Evolutionary conservation across 495 filamentous ascomycete genomes (phyloP).

Genomic region (Neurospora discreta): DNA sequence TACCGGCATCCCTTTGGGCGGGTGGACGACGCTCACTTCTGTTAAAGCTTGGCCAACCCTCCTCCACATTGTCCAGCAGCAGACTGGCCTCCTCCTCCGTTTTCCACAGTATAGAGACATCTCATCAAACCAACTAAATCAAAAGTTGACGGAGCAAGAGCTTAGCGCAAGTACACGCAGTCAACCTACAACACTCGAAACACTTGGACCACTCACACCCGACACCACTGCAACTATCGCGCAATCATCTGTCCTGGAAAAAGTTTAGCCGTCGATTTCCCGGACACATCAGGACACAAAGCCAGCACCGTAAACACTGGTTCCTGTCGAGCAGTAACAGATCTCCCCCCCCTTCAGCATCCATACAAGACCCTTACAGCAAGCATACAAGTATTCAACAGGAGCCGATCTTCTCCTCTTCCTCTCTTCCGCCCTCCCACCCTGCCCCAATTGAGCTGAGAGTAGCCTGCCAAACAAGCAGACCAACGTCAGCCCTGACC

Average conservation of each 20-base stretch:
- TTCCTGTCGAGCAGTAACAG: not conserved
- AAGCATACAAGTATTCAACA: not conserved
- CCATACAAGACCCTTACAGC: not conserved
- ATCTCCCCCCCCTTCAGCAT: not conserved
- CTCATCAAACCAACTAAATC: not conserved
- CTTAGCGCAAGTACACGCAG: not conserved
- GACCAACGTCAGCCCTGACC: slow-evolving; percentile 20
- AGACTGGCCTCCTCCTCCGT: not conserved
- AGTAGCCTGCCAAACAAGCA: slow-evolving; percentile 2
- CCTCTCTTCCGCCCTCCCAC: slow-evolving; percentile 4
- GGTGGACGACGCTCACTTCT: slow-evolving; percentile 1
- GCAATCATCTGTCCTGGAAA: slow-evolving; percentile 17
- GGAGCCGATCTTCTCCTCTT: not conserved
- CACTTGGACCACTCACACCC: not conserved
- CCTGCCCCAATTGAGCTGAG: slow-evolving; percentile 5
- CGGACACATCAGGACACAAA: slow-evolving; percentile 16
- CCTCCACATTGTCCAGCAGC: slow-evolving; percentile 1
- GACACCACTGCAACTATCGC: slow-evolving; percentile 4
- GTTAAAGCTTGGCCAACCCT: slow-evolving; percentile 11
- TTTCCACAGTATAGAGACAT: not conserved
- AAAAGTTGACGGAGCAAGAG: not conserved
- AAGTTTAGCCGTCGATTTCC: slow-evolving; percentile 24
- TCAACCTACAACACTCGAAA: not conserved
- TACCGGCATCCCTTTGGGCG: not conserved
- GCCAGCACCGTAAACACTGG: slow-evolving; percentile 1